phyloP scores from a whole-genome alignment of 2,329 filamentous ascomycete genomes.

The Colletotrichum kahawae region DNA sequence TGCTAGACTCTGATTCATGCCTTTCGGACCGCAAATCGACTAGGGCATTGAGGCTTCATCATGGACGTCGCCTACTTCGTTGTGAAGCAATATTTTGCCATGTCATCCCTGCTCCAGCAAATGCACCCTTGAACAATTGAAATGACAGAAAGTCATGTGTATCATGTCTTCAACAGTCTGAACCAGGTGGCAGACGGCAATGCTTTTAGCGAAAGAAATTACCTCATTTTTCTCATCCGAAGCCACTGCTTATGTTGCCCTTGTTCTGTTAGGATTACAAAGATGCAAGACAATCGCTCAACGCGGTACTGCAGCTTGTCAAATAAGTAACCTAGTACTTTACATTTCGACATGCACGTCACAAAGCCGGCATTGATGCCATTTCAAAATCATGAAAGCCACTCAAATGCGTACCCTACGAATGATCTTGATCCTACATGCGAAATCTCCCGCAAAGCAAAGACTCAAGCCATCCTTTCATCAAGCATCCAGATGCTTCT shows the following conservation, averaged over 20 bases:
- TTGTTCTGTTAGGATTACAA: not conserved
- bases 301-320: not conserved
- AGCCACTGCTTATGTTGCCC: not conserved
- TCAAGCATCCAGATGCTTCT: too few species aligned
- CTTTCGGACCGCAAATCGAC: too few species aligned
- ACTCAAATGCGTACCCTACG: too few species aligned
- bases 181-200: not conserved
- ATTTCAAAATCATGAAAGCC: not conserved
- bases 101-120: accelerated
- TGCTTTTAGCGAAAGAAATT: accelerated
- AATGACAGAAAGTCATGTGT: accelerated
- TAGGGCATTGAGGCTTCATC: too few species aligned
- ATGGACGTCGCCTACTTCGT: not conserved
- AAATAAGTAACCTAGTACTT: not conserved
- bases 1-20: too few species aligned
- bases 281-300: not conserved
- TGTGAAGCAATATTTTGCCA: not conserved
- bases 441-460: not conserved
- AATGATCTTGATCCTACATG: too few species aligned
- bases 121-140: accelerated
- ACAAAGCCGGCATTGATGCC: not conserved
- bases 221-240: not conserved
- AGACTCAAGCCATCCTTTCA: not conserved
- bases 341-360: not conserved
- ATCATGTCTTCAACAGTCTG: not conserved